These are phyloP conservation scores for Paracamarosporium sp. DNA, from an alignment of 2,329 filamentous ascomycete species.

Conservation along the genomic window DNA sequence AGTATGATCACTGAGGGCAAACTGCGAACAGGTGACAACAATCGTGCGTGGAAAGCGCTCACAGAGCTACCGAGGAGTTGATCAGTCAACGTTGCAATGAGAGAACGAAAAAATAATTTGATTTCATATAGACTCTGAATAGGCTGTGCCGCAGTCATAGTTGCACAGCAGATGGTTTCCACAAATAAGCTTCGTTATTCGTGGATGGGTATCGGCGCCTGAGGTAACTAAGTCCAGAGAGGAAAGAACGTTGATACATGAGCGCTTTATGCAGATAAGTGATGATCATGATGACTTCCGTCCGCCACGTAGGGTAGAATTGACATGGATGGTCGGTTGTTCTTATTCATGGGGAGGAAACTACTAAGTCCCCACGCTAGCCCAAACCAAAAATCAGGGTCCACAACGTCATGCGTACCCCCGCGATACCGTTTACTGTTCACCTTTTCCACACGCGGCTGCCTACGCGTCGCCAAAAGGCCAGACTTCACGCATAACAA, in stretches of 20 bases:
- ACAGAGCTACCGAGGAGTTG: no score
- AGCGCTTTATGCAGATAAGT: background rate
- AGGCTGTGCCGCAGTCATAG: no score
- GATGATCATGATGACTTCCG: background rate
- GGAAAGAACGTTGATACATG: background rate
- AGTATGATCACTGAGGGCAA: no score
- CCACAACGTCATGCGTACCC: background rate
- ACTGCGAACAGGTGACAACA: no score
- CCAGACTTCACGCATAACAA: background rate
- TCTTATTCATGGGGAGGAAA: background rate
- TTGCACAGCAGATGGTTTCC: no score
- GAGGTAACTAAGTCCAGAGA: no score
- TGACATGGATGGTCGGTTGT: background rate
- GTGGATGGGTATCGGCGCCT: no score
- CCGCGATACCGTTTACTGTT: background rate
- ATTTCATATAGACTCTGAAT: no score
- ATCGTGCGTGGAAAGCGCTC: no score
- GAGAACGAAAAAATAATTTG: no score
- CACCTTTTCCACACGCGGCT: background rate
- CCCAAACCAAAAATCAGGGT: background rate
- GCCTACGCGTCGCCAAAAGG: constrained; percentile 1
- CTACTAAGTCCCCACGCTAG: background rate
- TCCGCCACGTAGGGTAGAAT: background rate
- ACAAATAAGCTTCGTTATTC: no score
- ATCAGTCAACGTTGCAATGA: no score